Conservation (phyloP, 768 basidiomycete species). For the Trametes maxima region DNA sequence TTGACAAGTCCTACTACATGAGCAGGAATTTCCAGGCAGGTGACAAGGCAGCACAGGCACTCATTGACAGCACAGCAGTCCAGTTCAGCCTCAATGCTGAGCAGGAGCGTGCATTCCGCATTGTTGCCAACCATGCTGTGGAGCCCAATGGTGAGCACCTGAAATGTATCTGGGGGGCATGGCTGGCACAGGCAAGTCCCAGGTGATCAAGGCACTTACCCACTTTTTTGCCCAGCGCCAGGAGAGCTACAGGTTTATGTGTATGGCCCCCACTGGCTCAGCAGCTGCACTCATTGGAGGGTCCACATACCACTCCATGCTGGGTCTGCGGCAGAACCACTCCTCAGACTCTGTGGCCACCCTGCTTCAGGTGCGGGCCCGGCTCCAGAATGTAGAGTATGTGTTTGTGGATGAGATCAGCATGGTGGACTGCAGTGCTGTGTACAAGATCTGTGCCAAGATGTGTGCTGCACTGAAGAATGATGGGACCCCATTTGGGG, state of each 20-base stretch:
- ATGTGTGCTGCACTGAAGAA: constrained; percentile 25
- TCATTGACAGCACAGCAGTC: no score
- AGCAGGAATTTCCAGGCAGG: no score
- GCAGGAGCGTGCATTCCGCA: no score
- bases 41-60: no score
- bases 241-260: constrained; percentile 4
- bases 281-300: constrained; percentile 22
- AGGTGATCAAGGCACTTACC: constrained; percentile 19
- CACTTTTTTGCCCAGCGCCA: constrained; percentile 8
- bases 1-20: no score
- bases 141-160: not conserved
- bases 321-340: constrained; percentile 3
- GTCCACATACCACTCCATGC: constrained; percentile 15
- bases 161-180: not conserved
- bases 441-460: constrained; percentile 32
- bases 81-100: no score
- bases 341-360: constrained; percentile 1
- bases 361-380: not conserved
- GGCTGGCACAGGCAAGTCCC: not conserved
- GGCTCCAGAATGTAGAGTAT: constrained; percentile 36
- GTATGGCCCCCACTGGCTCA: constrained; percentile 21
- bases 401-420: constrained; percentile 46
- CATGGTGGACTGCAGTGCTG: constrained; percentile 38
- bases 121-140: no score
- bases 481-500: constrained; percentile 36